Base-by-base conservation (phyloP, 2,329 filamentous ascomycete species). In the Aureobasidium sp. region DNA sequence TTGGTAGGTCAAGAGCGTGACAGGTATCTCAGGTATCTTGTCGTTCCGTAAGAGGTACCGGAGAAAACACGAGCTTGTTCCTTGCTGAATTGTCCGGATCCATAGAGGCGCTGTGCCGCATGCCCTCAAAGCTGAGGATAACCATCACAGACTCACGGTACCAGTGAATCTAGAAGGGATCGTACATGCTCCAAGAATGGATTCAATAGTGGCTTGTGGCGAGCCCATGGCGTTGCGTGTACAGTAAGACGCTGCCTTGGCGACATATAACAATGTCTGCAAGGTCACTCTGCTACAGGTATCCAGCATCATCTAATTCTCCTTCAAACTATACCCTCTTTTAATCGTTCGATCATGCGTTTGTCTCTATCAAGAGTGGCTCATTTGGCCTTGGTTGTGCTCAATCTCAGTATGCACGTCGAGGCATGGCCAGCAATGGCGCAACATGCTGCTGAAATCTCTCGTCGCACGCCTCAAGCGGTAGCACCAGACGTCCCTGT, bases 351-450 rank as follows among this genome's bases (percentile, higher is more conserved):
- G 41, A 36, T n/a, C 22, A 55, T 55, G 51, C 51, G 37, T 31
- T 1, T 42, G 37, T 42, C 51, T 31, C 27, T 42, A 6, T 44
- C 41, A 44, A 25, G 22, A 11, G 25, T 22, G 22, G 25, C 36
- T 55, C 51, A 42, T 41, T 31, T 55, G 25, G 37, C 51, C n/a
- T 31, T 42, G 12, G 8, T 42, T 7, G 9, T 17, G 20, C 51
- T 55, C 15, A 55, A 55, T 27, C 37, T 55, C 51, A 55, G 41
- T 29, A 14, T 20, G 14, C 51, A 55, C 29, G 51, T 31, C 37
- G 25, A 55, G 17, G 51, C 51, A 55, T 55, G 51, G 51, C 51
- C 51, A 31, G 51, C 51, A 42, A 55, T 55, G 37, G 51, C 51
- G 6, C 20, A 55, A 42, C 36, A 41, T 17, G 20, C 17, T n/a